Percentiles rank a stretch among this genome's conserved stretches.
phyloP scores from a whole-genome alignment of 177 flowering plant species.

The Vitis hybrid region DNA sequence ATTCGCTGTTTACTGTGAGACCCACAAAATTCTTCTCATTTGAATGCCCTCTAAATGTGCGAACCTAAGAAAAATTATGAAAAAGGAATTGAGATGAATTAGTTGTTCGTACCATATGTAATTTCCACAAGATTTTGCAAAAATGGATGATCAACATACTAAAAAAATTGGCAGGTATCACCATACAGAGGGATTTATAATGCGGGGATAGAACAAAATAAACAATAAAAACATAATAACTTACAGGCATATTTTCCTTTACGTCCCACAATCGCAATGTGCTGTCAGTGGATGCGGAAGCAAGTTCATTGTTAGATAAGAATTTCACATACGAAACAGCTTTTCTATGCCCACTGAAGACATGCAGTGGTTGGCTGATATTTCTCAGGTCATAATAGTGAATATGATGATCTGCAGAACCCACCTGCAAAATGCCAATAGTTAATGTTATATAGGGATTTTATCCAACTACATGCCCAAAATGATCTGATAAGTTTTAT shows the following conservation, averaged over 20 bases:
- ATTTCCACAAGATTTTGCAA: too few species aligned
- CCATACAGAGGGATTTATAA: too few species aligned
- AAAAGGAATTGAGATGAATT: neutral
- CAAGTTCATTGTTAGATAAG: slow-evolving; percentile 73
- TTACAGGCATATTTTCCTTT: slow-evolving; percentile 69
- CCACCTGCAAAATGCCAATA: slow-evolving; percentile 60
- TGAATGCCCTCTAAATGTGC: slow-evolving; percentile 52
- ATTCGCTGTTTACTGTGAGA: slow-evolving; percentile 48
- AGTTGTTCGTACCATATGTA: too few species aligned
- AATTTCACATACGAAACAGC: slow-evolving; percentile 93
- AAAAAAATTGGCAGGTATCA: too few species aligned
- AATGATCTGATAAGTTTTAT: neutral
- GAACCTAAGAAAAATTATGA: slow-evolving; percentile 27
- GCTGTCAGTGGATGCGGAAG: slow-evolving; percentile 94
- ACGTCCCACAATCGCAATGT: slow-evolving; percentile 92
- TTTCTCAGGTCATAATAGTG: slow-evolving; percentile 88
- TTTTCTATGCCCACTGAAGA: slow-evolving; percentile 74
- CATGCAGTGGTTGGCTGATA: slow-evolving; percentile 62
- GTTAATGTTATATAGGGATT: neutral
- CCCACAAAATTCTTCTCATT: slow-evolving; percentile 73
- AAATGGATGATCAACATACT: too few species aligned
- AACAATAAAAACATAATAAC: slow-evolving; percentile 18
- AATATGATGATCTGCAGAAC: slow-evolving; percentile 90
- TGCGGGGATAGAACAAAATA: neutral
- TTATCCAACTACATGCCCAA: neutral